Evolutionary conservation across 2,329 filamentous ascomycete genomes (phyloP).

Genomic region (Clarireedia hainanense): DNA sequence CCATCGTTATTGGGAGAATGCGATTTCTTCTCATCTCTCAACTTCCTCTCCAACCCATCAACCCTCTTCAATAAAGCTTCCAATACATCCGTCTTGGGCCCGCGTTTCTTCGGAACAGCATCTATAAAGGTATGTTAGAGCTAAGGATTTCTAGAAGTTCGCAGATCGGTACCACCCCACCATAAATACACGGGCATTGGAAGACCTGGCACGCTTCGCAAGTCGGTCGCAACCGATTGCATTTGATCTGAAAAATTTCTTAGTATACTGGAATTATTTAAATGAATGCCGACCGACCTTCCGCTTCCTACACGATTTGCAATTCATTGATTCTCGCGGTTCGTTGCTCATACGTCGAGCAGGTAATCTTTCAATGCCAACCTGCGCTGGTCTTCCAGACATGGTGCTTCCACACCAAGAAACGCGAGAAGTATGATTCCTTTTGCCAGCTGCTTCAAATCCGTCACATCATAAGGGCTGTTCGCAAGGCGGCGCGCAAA

Average conservation of each 20-base stretch:
- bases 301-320: conserved; percentile 86
- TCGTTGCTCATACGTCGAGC: conserved; percentile 36
- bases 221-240: conserved; percentile 74
- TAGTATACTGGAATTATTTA: conserved; percentile 18
- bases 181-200: conserved; percentile 81
- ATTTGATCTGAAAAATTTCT: conserved; percentile 64
- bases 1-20: conserved; percentile 23
- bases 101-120: conserved; percentile 81
- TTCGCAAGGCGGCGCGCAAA: conserved; percentile 16
- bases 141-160: background rate
- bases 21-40: conserved; percentile 58
- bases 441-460: conserved; percentile 12
- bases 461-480: conserved; percentile 25
- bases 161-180: conserved; percentile 48
- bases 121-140: conserved; percentile 42
- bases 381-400: conserved; percentile 26
- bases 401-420: conserved; percentile 16
- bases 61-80: conserved; percentile 79
- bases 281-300: conserved; percentile 54
- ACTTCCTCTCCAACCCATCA: conserved; percentile 72
- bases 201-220: conserved; percentile 89
- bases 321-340: conserved; percentile 87
- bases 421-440: conserved; percentile 8
- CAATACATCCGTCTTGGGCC: conserved; percentile 82
- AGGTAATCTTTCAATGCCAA: conserved; percentile 30